Evolutionary conservation across 306 rosid species (phyloP).

Genomic region (Biancaea sappan): DNA sequence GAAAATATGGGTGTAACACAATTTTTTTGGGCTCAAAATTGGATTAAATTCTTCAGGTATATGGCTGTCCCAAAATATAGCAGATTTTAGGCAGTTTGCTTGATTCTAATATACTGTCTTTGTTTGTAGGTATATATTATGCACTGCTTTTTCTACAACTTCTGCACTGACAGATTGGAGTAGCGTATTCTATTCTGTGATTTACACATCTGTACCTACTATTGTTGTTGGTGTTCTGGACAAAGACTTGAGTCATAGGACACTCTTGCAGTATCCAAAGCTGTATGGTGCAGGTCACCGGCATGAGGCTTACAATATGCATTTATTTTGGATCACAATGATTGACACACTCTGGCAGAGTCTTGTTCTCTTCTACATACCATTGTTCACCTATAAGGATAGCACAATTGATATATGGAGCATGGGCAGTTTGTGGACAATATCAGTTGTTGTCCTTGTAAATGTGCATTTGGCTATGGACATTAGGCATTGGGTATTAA

Average conservation of each 20-base stretch:
- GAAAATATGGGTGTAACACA: constrained; percentile 7
- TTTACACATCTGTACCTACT: constrained; percentile 94
- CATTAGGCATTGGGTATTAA: constrained; percentile 74
- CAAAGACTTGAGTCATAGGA: constrained; percentile 82
- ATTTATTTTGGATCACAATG: constrained; percentile 91
- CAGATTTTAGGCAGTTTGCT: constrained; percentile 19
- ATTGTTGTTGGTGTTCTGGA: constrained; percentile 92
- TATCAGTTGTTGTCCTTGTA: constrained; percentile 92
- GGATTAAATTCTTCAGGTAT: not conserved
- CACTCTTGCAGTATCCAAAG: constrained; percentile 74
- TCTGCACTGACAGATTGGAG: constrained; percentile 99
- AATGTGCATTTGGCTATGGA: constrained; percentile 96
- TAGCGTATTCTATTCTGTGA: constrained; percentile 91
- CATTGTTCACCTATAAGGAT: constrained; percentile 76
- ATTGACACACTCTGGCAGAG: constrained; percentile 98
- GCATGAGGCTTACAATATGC: constrained; percentile 87
- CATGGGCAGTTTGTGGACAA: constrained; percentile 97
- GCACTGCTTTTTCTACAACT: constrained; percentile 88
- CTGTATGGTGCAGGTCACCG: constrained; percentile 87
- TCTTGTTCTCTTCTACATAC: constrained; percentile 82
- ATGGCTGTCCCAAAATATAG: constrained; percentile 8
- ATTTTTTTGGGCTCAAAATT: constrained; percentile 27
- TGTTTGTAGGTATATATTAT: constrained; percentile 76
- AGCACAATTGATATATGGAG: constrained; percentile 93
- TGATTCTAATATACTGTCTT: constrained; percentile 31